phyloP scores from a whole-genome alignment of 495 filamentous ascomycete species.

The Hyaloscypha variabilis region DNA sequence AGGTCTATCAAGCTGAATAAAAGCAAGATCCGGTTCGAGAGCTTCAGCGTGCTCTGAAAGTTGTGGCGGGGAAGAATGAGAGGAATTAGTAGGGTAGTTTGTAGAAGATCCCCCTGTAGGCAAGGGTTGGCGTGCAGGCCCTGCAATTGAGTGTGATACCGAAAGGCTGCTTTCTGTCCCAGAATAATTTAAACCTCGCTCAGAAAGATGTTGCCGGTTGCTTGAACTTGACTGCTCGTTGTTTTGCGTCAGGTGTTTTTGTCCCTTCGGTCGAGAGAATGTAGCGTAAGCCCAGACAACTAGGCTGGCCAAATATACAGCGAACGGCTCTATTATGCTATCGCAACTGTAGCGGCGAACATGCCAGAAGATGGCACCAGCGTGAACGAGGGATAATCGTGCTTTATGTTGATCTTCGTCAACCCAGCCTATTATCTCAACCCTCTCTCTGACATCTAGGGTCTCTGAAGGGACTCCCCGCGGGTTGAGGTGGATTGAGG shows the following conservation, averaged over 20 bases:
- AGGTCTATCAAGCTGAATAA: slow-evolving; percentile 54
- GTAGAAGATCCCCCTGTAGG: background rate
- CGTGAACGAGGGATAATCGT: slow-evolving; percentile 55
- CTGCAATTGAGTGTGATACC: too few relatives aligned
- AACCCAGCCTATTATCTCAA: too few relatives aligned
- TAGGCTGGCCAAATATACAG: slow-evolving; percentile 49
- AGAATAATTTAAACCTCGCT: background rate
- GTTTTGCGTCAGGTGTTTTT: background rate
- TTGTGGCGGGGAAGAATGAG: background rate
- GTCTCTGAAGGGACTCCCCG: background rate
- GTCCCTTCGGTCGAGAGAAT: slow-evolving; percentile 8
- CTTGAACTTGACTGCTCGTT: background rate
- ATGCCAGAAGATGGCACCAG: slow-evolving; percentile 52
- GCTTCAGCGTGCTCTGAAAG: slow-evolving; percentile 31
- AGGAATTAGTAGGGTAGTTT: background rate
- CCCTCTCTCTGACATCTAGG: background rate
- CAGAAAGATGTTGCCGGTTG: background rate
- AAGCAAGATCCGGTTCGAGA: too few relatives aligned
- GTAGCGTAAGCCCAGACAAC: slow-evolving; percentile 55
- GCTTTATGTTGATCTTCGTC: slow-evolving; percentile 56
- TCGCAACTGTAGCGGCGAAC: slow-evolving; percentile 48
- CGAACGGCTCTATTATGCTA: slow-evolving; percentile 52
- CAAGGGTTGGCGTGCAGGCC: too few relatives aligned
- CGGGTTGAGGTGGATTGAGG: background rate
- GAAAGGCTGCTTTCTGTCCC: too few relatives aligned